Conservation (phyloP, 352 stramenopile species). For the Sclerospora graminicola region DNA sequence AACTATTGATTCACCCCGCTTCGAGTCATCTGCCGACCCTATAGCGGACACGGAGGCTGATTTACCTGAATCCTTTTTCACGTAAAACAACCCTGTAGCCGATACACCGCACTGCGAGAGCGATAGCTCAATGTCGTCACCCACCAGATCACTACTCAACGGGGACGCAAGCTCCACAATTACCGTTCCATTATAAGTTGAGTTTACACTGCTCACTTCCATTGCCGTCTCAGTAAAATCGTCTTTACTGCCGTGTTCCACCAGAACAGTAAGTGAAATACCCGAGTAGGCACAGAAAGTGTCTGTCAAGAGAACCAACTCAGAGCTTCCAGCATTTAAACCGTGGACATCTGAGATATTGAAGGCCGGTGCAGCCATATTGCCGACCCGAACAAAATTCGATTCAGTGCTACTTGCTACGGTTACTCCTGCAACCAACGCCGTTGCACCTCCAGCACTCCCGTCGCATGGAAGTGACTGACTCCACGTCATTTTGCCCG, state of each 20-base stretch:
- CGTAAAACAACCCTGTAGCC: conserved; percentile 10
- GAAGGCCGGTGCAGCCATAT: conserved; percentile 28
- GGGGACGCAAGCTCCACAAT: conserved; percentile 27
- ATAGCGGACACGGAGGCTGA: conserved; percentile 9
- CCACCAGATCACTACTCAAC: conserved; percentile 20
- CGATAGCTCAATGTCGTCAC: conserved; percentile 25
- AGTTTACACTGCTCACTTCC: conserved; percentile 25
- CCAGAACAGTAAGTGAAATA: conserved; percentile 27
- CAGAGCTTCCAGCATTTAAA: conserved; percentile 20
- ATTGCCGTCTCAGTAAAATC: conserved; percentile 7
- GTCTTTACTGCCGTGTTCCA: conserved; percentile 6
- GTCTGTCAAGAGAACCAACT: conserved; percentile 30
- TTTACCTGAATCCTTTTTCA: conserved; percentile 9
- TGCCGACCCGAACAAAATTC: conserved; percentile 33
- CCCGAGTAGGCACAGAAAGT: conserved; percentile 26
- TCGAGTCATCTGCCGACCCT: conserved; percentile 7
- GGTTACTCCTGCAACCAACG: conserved; percentile 39
- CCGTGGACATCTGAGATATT: conserved; percentile 30
- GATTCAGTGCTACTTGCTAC: conserved; percentile 42
- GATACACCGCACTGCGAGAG: conserved; percentile 41
- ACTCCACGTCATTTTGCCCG: conserved; percentile 33
- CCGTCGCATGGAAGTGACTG: conserved; percentile 40
- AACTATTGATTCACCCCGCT: conserved; percentile 3
- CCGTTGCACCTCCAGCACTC: conserved; percentile 14
- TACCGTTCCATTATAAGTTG: conserved; percentile 32